Base-by-base conservation (phyloP, 306 rosid species). In the Dalbergia oliveri region DNA sequence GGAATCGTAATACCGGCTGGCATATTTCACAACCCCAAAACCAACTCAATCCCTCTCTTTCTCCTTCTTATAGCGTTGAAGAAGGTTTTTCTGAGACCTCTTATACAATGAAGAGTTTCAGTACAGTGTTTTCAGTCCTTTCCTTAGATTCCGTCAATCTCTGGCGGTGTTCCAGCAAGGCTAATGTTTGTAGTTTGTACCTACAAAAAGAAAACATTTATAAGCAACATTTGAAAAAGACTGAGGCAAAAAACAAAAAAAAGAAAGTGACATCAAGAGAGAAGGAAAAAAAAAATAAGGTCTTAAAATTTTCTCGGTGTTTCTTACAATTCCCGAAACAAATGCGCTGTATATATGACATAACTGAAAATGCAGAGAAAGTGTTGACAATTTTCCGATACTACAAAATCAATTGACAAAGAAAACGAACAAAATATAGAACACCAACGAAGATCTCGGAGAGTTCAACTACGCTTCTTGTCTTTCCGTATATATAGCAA, bases 1-100 rank as follows among this genome's bases (percentile, higher is more conserved):
- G 92, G 97, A 81, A 87, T 88, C 89, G 87, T 91, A 56, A 88
- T 79, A 75, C 96, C 87, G 62, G 87, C 87, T 3, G 90, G 94
- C 96, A 93, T 93, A 76, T 69, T 87, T 85, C 58, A 43, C 74
- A 11, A 8, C 9, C 23, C 66, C 66, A 68, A 75, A 63, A 68
- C n/a, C 16, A 33, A 16, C 61, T 39, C 56, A 11, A 3, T 57
- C 9, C 69, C 19, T 51, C 39, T 43, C 8, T 61, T 61, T 5
- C 18, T 64, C 56, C 15, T 45, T 54, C 87, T 16, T 26, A 19
- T 10, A 21, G 23, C 0, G 23, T 21, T 21, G 1, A 16, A 15
- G n/a, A 16, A 5, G 37, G 33, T 5, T 23, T 45, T 26, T 26
- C 1, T 69, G 16, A 58, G 41, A 66, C 47, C 69, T n/a, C 1